phyloP scores from a whole-genome alignment of 805 yeast genomes.

The Debaryomyces tyrocola region DNA sequence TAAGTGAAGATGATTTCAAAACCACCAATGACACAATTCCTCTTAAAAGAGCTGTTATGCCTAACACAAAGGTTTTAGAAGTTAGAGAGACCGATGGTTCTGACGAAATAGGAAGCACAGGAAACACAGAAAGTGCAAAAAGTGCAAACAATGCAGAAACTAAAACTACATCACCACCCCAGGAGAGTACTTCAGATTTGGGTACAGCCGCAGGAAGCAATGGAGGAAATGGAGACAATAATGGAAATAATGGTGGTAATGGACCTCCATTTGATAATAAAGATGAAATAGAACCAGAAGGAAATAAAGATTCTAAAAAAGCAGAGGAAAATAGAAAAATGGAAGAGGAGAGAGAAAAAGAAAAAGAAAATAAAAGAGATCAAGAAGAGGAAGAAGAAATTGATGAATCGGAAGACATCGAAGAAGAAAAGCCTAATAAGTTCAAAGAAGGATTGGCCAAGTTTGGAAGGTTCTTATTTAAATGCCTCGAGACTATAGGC shows the following conservation, averaged over 20 bases:
- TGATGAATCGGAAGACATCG: constrained; percentile 12
- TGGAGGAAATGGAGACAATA: constrained; percentile 9
- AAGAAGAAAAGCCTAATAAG: constrained; percentile 14
- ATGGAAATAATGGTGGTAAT: constrained; percentile 6
- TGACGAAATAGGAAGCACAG: background rate
- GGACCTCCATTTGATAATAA: constrained; percentile 2
- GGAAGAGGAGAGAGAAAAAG: constrained; percentile 9
- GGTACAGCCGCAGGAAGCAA: background rate
- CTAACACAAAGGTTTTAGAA: constrained; percentile 4
- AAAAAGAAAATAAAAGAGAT: constrained; percentile 3
- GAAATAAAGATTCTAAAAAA: constrained; percentile 1
- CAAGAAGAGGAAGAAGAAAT: constrained; percentile 12
- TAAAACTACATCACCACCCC: background rate
- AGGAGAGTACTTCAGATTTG: background rate
- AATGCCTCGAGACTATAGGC: constrained; percentile 65
- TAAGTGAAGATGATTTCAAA: constrained; percentile 4
- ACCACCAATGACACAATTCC: constrained; percentile 12
- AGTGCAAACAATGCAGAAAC: background rate
- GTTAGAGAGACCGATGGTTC: background rate
- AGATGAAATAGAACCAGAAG: constrained; percentile 4
- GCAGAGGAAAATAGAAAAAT: constrained; percentile 8
- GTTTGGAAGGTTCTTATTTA: constrained; percentile 29
- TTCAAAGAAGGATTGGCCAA: constrained; percentile 19
- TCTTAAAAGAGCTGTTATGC: constrained; percentile 6
- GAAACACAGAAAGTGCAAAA: background rate